phyloP scores from a whole-genome alignment of 306 rosid species.

The Vachellia pachyceras region DNA sequence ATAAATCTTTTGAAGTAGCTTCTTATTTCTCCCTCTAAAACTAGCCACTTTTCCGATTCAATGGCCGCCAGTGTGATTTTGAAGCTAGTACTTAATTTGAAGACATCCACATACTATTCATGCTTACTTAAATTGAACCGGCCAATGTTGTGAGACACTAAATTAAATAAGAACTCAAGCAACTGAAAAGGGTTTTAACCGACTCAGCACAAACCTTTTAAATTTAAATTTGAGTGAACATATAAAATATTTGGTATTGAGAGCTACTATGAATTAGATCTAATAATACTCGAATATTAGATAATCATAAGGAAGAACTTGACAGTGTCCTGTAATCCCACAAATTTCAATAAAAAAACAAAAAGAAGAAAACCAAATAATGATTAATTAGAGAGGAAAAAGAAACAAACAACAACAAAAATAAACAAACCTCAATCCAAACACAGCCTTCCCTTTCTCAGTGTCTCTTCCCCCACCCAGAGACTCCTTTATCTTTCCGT shows the following conservation, averaged over 20 bases:
- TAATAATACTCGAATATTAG: no score
- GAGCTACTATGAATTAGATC: no score
- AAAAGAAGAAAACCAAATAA: slow-evolving; percentile 32
- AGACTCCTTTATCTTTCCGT: slow-evolving; percentile 73
- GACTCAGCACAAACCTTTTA: no score
- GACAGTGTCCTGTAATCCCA: slow-evolving; percentile 48
- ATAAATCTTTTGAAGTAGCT: neutral
- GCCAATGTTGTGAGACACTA: slow-evolving; percentile 5
- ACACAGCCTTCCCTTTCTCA: slow-evolving; percentile 11
- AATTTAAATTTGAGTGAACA: no score
- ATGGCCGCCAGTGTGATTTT: neutral
- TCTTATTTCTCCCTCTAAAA: neutral
- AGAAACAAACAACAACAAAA: slow-evolving; percentile 37
- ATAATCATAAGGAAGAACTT: slow-evolving; percentile 36
- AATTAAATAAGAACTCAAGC: no score
- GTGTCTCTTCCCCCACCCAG: slow-evolving; percentile 26
- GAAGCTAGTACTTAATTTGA: neutral
- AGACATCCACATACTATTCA: neutral
- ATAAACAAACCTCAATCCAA: slow-evolving; percentile 44
- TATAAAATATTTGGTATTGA: no score
- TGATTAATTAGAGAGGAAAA: neutral
- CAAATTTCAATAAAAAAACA: slow-evolving; percentile 57
- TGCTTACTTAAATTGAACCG: neutral
- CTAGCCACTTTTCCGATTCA: neutral
- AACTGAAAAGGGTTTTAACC: no score